These are phyloP conservation scores for Chaetomium sp. DNA, from an alignment of 2,329 filamentous ascomycete genomes.

Conservation along the genomic window DNA sequence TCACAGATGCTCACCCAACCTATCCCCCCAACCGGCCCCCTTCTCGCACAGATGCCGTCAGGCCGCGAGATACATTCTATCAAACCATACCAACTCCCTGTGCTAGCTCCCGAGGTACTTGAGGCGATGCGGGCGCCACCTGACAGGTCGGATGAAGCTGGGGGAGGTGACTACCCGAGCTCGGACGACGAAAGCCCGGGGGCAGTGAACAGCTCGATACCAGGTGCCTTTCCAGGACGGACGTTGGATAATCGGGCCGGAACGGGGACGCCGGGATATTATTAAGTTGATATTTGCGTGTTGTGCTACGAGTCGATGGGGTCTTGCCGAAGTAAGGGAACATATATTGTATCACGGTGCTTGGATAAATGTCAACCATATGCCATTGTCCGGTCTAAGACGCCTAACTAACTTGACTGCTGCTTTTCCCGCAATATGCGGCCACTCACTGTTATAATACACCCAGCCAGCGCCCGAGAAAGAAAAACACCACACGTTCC, in stretches of 20 bases:
- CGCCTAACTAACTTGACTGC: neutral
- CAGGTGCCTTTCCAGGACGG: conserved; percentile 45
- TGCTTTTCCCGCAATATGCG: too few relatives aligned
- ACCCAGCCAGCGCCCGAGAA: neutral
- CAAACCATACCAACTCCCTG: conserved; percentile 59
- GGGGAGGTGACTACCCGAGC: conserved; percentile 31
- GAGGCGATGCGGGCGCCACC: conserved; percentile 53
- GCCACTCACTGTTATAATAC: too few relatives aligned
- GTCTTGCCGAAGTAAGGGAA: neutral
- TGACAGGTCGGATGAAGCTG: conserved; percentile 38
- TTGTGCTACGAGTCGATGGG: neutral
- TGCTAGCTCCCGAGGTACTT: conserved; percentile 58
- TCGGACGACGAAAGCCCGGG: conserved; percentile 37
- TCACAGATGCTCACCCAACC: conserved; percentile 69
- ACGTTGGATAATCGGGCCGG: conserved; percentile 36
- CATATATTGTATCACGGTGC: neutral
- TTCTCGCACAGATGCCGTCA: conserved; percentile 75
- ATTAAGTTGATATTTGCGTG: conserved; percentile 3
- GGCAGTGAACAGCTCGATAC: conserved; percentile 19
- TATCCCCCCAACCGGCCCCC: conserved; percentile 63
- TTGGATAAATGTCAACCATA: neutral
- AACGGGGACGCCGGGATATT: conserved; percentile 36
- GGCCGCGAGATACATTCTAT: conserved; percentile 78
- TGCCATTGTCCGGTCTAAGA: conserved; percentile 3
- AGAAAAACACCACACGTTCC: conserved; percentile 11